Evolutionary conservation across 495 filamentous ascomycete genomes (phyloP), one percentile per base, ranked within the genome.

Genomic region (Umbilicaria muhlenbergii): DNA sequence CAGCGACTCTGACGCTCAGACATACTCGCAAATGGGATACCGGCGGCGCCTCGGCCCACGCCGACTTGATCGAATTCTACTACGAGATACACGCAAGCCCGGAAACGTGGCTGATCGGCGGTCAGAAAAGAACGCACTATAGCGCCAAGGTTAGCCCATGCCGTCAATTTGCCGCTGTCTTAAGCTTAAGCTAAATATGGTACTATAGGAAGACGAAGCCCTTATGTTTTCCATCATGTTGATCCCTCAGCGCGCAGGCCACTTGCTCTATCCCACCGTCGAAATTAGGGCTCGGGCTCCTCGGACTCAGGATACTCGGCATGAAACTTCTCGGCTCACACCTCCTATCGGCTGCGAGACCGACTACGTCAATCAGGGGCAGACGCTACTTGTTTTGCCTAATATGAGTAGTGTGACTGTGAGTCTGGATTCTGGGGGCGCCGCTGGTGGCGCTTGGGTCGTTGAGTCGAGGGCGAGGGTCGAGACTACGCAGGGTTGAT

Each of bases 101-200:
- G 0, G 86, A 92, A 11, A 66, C 68, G 1, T 98, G 88, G 89
- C 70, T 93, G 1, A 62, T 96, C 4, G 87, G 86, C 24, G 91
- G 92, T 0, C 71, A 78, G 32, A 70, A 83, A 17, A 80, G 81
- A 45, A 80, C 75, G 1, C 82, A 85, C 49, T 94, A 93, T 58
- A 70, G 73, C 2, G 77, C 71, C 7, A 55, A 54, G 43, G 57
- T 57, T 41, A 39, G 42, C 32, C 8, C 5, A 5, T 21, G 2
- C 18, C 14, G 5, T 33, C 16, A 12, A 12, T 12, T 74, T 19
- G 66, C 64, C 2, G 53, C 51, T 4, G 53, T 54, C n/a, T 47
- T 10, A 14, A 19, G n/a, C 41, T 47, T n/a, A 51, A 21, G 38
- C 34, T 28, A 28, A 28, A 28, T 3, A 3, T 6, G 4, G 24